Base-by-base conservation (phyloP, 179 eudicot species). In the Silene coronaria region DNA sequence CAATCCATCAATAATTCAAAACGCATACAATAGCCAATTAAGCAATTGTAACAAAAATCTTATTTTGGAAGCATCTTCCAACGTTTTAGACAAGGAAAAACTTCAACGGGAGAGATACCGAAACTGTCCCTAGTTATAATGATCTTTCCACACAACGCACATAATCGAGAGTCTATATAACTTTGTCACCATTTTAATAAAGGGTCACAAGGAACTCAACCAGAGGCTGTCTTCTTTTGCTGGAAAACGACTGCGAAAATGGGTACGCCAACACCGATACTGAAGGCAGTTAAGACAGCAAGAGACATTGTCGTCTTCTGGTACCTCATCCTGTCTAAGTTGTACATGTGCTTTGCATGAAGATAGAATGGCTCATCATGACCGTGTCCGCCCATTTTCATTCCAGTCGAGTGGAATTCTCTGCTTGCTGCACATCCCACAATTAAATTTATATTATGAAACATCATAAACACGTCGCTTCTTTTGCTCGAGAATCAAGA, bases 321-420 rank as follows among this genome's bases (percentile, higher is more conserved):
- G 80, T 90, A 27, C 74, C 80, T 91, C 97, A 93, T 90, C 91
- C 88, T 86, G 85, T 96, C 98, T 84, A 93, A 86, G 89, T 93
- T 96, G 88, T 96, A 96, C 97, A 93, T 96, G 91, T 93, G 97
- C 87, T 88, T 96, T 13, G 97, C 93, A 60, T 93, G 99, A 61
- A 93, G 70, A 80, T 92, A 95, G 75, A 36, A 89, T 34, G 93
- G 93, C 73, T 91, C 96, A 67, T 88, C 88, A 21, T 93, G 97
- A 58, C 80, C 92, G 38, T 89, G 96, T 70, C 89, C 90, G 26
- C 96, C 91, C 97, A 90, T 95, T 85, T 91, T 95, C 80, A 84
- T 83, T 4, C 90, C 88, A 36, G 89, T 95, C 6, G 96, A 88
- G 83, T 95, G 97, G 77, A 92, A 76, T 74, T 89, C 90, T 80